Evolutionary conservation across 257 asterid species (phyloP), one percentile per base, ranked within the genome.

Genomic region (Fraxinus pennsylvanica): DNA sequence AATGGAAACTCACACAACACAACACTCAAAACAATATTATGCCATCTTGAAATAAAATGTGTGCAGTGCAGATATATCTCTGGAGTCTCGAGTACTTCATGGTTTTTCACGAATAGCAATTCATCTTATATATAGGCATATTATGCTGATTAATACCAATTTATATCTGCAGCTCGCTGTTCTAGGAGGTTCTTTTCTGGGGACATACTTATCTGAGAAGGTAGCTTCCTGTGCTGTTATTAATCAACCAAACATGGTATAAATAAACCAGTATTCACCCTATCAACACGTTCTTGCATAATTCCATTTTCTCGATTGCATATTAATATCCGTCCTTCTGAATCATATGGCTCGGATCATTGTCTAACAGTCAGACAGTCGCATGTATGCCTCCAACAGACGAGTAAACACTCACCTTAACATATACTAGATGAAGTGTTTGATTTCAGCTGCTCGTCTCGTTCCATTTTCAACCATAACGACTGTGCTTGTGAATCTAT

Each of bases 111-210:
- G 0, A 43, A 43, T 1, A 10, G 15, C 50, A 50, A 50, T 50
- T 50, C 61, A 0, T 50, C 21, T 50, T 50, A 35, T 35, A 35
- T 35, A 50, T 14, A 27, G 19, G 14, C 22, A 33, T 59, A 13
- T 74, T n/a, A 6, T 38, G 65, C 27, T 22, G 38, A 68, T 74
- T 59, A 65, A 66, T 19, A 5, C 32, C 17, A 41, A 2, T 41
- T 27, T 32, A 35, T 27, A 14, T 45, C 50, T 82, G 89, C 97
- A 95, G 98, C 89, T 95, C 78, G 98, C 98, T 81, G 98, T 95
- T 78, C 85, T 93, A 5, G 98, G 99, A 69, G 98, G 99, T 59
- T 95, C 98, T 71, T 91, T 95, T 83, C 86, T 93, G 79, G 99
- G 98, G 72, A 87, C 94, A 41, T 90, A 86, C 85, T 89, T 95